phyloP scores from a whole-genome alignment of 805 yeast genomes.

The Hanseniaspora meyeri region DNA sequence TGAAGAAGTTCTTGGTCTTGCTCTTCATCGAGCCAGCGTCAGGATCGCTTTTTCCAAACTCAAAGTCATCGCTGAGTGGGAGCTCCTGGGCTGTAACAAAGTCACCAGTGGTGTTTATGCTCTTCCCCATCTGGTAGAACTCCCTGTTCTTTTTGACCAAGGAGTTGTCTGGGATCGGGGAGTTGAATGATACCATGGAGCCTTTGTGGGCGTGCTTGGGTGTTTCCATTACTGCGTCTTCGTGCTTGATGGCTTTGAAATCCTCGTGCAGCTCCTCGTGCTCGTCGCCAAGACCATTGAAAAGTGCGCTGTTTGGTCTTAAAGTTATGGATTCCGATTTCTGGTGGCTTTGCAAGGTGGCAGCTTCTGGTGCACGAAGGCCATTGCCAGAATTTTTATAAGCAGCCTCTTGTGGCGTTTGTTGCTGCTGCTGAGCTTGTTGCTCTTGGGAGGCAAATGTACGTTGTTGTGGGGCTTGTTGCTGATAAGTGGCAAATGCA shows the following conservation, averaged over 20 bases:
- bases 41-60: background rate
- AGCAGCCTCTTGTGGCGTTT: too few relatives aligned
- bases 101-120: conserved; percentile 21
- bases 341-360: background rate
- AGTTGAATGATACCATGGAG: conserved; percentile 20
- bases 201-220: background rate
- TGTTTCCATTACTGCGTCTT: background rate
- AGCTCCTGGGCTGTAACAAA: conserved; percentile 26
- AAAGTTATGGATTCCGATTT: conserved; percentile 10
- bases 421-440: too few relatives aligned
- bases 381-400: too few relatives aligned
- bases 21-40: background rate
- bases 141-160: conserved; percentile 17
- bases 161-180: conserved; percentile 19
- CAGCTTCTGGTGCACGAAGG: background rate
- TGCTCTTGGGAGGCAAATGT: background rate
- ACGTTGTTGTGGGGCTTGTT: background rate
- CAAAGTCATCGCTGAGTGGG: conserved; percentile 1
- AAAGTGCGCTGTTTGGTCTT: conserved; percentile 11
- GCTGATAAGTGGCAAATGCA: background rate
- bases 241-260: background rate
- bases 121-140: conserved; percentile 21
- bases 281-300: conserved; percentile 1
- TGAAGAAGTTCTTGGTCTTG: conserved; percentile 13
- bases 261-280: background rate